Evolutionary conservation across 257 asterid genomes (phyloP).

Genomic region (Ophiorrhiza pumila): DNA sequence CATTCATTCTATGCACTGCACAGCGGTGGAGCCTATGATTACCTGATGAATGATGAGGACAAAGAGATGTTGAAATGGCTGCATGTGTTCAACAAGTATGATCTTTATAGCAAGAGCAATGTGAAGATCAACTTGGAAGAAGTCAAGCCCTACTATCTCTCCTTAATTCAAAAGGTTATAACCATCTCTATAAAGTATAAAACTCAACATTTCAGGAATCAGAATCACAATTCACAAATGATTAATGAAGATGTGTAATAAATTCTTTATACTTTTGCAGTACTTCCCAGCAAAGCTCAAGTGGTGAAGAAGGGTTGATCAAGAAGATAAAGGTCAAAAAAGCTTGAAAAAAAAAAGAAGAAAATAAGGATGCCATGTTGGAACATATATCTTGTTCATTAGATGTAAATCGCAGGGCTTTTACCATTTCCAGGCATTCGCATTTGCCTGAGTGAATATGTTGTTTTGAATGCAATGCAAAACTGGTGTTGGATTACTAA

Average conservation of each 20-base stretch:
- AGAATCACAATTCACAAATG: background rate
- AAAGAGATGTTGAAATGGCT: conserved; percentile 48
- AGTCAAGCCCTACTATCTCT: conserved; percentile 15
- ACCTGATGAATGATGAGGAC: conserved; percentile 55
- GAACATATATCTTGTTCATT: background rate
- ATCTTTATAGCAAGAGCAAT: conserved; percentile 14
- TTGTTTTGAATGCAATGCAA: background rate
- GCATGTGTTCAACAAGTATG: conserved; percentile 34
- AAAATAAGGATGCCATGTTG: background rate
- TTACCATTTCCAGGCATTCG: background rate
- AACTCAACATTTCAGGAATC: too few species aligned
- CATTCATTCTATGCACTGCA: conserved; percentile 58
- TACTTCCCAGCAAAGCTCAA: conserved; percentile 13
- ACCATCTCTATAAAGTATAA: too few species aligned
- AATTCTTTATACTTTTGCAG: conserved; percentile 2
- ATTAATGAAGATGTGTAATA: background rate
- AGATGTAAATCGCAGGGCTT: background rate
- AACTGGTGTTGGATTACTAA: background rate
- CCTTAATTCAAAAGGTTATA: conserved; percentile 8
- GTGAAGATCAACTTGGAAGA: conserved; percentile 12
- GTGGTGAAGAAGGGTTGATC: conserved; percentile 6
- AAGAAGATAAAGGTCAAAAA: background rate
- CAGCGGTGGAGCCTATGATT: conserved; percentile 41
- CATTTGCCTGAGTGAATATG: background rate
- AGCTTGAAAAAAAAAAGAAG: background rate